Conservation (phyloP, 352 stramenopile genomes). For the Globisporangium echinulatum region DNA sequence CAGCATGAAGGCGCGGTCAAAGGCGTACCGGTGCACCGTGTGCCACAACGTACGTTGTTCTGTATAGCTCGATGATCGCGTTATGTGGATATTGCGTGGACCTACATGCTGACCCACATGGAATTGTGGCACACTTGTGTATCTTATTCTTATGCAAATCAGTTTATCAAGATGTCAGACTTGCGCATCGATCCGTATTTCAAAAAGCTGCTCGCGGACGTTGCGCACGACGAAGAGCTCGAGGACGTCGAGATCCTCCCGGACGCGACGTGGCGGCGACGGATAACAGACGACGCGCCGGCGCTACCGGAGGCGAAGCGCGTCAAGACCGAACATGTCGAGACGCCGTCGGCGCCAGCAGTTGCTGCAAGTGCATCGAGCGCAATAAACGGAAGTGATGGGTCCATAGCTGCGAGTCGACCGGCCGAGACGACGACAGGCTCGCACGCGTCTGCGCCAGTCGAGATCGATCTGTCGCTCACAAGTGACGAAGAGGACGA, state of each 20-base stretch:
- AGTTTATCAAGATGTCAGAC: constrained; percentile 88
- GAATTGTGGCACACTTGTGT: constrained; percentile 1
- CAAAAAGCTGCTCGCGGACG: constrained; percentile 83
- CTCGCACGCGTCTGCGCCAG: constrained; percentile 23
- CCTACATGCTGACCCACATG: not conserved
- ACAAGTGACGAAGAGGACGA: constrained; percentile 68
- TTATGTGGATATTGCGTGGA: too few relatives aligned
- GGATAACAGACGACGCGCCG: constrained; percentile 41
- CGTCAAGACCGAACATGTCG: constrained; percentile 39
- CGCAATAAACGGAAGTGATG: too few relatives aligned
- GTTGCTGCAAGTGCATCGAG: too few relatives aligned
- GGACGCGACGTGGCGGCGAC: constrained; percentile 76
- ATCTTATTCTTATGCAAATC: not conserved
- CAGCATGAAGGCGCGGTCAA: constrained; percentile 84
- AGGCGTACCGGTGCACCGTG: constrained; percentile 86
- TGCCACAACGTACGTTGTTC: constrained; percentile 79
- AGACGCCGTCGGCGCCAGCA: too few relatives aligned
- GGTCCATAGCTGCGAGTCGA: too few relatives aligned
- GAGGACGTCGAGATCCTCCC: constrained; percentile 89
- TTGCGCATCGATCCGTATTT: constrained; percentile 87
- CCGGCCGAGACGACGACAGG: constrained; percentile 8
- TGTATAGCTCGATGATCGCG: not conserved
- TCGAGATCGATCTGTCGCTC: constrained; percentile 71
- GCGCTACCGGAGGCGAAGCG: constrained; percentile 37
- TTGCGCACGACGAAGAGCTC: constrained; percentile 72